Base-by-base conservation (phyloP, 2,329 filamentous ascomycete species). In the Fusarium pseudoanthophilum region DNA sequence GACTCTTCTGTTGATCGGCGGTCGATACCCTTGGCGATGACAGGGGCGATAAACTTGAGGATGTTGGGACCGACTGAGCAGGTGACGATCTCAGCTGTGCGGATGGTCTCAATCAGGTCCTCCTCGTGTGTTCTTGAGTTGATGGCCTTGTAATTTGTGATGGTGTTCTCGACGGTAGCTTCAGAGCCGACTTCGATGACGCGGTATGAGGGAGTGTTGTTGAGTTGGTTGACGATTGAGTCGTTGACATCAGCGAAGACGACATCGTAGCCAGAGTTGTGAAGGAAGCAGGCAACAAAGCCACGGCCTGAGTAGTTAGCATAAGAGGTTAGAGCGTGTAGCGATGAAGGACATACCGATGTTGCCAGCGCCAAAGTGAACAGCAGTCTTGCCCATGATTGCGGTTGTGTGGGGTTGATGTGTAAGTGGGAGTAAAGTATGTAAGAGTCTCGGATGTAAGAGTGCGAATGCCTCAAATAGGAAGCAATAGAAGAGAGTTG, bases 1-100 rank as follows among this genome's bases (percentile, higher is more conserved):
- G 89, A 88, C 61, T 82, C 80, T 48, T 87, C 85, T 20, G 83
- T 80, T n/a, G 90, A 88, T 73, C 96, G 92, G 75, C 88, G 88
- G 81, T 95, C 92, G 73, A 99, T 94, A 76, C 94, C 96, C 88
- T 97, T 96, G 80, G 95, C 95, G 77, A 99, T 97, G 78, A 95
- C 93, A 30, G 95, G 93, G 52, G 96, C 96, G 80, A 99, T 96
- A 84, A 97, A 98, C 85, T 94, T 95, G 80, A 99, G 92, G 80
- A 99, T 92, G 83, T 95, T 97, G 78, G 96, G 96, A 49, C 96
- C 96, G 75, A 99, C 96, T 26, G 96, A 97, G 84, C 96, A 99
- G 73, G 96, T 99, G 78, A 99, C 94, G 60, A 97, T 85, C 72
- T 97, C 95, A 45, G 95, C 95, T 28, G 92, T 92, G 63, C 92